Conservation (phyloP, 2,329 filamentous ascomycete species). For the Fusarium foetens region DNA sequence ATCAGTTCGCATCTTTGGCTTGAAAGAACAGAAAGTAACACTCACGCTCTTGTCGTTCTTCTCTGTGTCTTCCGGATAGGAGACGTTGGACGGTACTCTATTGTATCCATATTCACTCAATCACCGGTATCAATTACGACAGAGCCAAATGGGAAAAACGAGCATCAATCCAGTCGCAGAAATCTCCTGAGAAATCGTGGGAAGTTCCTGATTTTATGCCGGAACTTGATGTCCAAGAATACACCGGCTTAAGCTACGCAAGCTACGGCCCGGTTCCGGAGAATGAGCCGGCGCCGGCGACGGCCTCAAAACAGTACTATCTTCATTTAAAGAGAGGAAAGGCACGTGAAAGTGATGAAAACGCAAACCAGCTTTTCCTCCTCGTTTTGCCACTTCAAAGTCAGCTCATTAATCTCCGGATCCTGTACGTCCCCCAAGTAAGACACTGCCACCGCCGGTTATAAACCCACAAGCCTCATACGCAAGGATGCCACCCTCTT, state of each 20-base stretch:
- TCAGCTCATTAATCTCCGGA: not conserved
- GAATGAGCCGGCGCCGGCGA: conserved; percentile 6
- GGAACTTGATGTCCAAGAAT: not conserved
- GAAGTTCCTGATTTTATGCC: not conserved
- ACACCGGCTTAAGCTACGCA: not conserved
- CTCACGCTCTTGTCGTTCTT: conserved; percentile 16
- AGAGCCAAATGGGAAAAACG: too few species aligned
- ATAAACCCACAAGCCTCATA: not conserved
- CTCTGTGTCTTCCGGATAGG: not conserved
- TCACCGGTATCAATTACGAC: not conserved
- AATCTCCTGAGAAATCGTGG: not conserved
- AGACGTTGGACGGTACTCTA: not conserved
- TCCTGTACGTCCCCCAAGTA: not conserved
- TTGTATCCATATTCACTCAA: not conserved
- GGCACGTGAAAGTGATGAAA: not conserved
- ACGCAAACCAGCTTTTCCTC: not conserved
- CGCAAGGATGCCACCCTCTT: not conserved
- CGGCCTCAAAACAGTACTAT: not conserved
- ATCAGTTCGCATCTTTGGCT: not conserved
- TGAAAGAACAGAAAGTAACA: too few species aligned
- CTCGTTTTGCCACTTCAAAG: not conserved
- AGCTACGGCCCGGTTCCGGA: conserved; percentile 16
- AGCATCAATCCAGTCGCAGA: not conserved
- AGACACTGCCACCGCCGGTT: conserved; percentile 21
- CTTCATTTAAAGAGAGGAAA: not conserved